Percentiles rank a stretch among this genome's conserved stretches.
These are phyloP conservation scores for Theileria parva DNA, from an alignment of 169 alveolate genomes.

Conservation along the genomic window DNA sequence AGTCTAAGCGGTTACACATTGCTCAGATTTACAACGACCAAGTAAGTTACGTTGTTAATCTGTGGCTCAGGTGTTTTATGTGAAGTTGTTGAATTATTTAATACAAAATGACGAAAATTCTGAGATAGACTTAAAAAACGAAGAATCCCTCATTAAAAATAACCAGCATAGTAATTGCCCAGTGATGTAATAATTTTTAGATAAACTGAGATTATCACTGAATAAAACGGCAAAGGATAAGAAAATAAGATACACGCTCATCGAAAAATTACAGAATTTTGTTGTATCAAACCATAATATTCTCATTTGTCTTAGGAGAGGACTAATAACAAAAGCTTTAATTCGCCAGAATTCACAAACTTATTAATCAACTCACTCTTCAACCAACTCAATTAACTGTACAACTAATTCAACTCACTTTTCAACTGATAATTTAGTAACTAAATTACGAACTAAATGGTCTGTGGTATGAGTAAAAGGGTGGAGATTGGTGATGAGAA, in stretches of 20 bases:
- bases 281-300: slow-evolving; percentile 24
- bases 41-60: background rate
- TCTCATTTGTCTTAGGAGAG: slow-evolving; percentile 29
- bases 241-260: slow-evolving; percentile 31
- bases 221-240: slow-evolving; percentile 56
- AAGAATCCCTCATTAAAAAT: slow-evolving; percentile 42
- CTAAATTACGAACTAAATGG: too few relatives aligned
- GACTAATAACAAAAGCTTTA: slow-evolving; percentile 26
- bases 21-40: slow-evolving; percentile 54
- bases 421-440: background rate
- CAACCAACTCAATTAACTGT: too few relatives aligned
- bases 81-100: slow-evolving; percentile 47
- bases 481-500: slow-evolving; percentile 9
- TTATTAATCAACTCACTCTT: slow-evolving; percentile 47
- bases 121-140: slow-evolving; percentile 51
- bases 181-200: background rate
- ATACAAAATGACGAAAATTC: slow-evolving; percentile 36
- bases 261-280: slow-evolving; percentile 58
- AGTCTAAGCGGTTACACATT: background rate
- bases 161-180: slow-evolving; percentile 21
- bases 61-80: slow-evolving; percentile 41
- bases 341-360: slow-evolving; percentile 40
- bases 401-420: background rate
- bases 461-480: background rate
- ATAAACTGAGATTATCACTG: slow-evolving; percentile 47